Percentiles rank a stretch among this genome's conserved stretches.
phyloP scores from a whole-genome alignment of 805 yeast species.

The Candida multigemmis region DNA sequence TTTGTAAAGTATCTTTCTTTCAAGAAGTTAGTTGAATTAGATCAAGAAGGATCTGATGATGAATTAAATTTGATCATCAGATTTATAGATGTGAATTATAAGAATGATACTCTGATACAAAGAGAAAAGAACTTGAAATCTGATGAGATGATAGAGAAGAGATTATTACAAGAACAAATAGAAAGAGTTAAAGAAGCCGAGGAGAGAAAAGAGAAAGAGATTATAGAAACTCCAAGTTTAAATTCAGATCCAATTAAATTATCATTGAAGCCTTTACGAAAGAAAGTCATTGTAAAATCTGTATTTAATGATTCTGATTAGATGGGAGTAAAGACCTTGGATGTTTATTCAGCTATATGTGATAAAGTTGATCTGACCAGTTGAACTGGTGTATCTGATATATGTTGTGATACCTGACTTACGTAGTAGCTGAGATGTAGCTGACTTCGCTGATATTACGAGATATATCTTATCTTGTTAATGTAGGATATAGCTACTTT shows the following conservation, averaged over 20 bases:
- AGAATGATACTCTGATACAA: constrained; percentile 5
- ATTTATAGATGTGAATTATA: constrained; percentile 17
- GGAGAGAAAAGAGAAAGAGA: constrained; percentile 31
- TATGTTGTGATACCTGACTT: too few species aligned
- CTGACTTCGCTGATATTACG: too few species aligned
- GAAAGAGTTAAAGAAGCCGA: not conserved
- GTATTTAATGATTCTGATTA: too few species aligned
- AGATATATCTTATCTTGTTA: too few species aligned
- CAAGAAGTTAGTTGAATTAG: constrained; percentile 47
- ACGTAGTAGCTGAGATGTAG: too few species aligned
- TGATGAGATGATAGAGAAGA: constrained; percentile 31
- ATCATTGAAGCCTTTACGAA: constrained; percentile 1
- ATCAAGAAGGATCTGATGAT: constrained; percentile 13
- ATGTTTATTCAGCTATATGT: too few species aligned
- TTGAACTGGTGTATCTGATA: too few species aligned
- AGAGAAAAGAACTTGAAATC: constrained; percentile 13
- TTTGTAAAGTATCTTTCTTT: constrained; percentile 56
- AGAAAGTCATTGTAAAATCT: not conserved
- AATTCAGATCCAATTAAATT: constrained; percentile 9
- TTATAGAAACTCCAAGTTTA: constrained; percentile 31
- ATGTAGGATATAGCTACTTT: too few species aligned
- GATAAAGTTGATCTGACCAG: too few species aligned
- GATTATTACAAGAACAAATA: constrained; percentile 3
- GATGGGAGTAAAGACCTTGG: not conserved
- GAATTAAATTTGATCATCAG: constrained; percentile 23